Base-by-base conservation (phyloP, 805 yeast genomes). In the Ogataea saltuana region DNA sequence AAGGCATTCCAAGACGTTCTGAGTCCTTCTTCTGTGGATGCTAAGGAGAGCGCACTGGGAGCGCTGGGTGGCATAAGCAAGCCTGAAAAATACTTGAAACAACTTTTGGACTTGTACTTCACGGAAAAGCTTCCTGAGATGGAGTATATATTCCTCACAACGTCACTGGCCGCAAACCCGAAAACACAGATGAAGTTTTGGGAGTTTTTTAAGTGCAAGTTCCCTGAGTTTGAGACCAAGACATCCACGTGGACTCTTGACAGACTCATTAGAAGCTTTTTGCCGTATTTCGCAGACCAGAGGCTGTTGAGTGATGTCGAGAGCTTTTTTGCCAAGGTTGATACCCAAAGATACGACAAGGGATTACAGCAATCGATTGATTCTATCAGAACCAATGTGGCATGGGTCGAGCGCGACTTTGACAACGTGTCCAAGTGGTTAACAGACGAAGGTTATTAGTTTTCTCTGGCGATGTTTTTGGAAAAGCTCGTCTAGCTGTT, bases 361-460 rank as follows among this genome's bases (percentile, higher is more conserved):
- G 75, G 82, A 26, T 64, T 76, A 42, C 65, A 64, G 18, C 85
- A 81, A 60, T 71, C 75, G 15, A 60, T 80, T 57, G 88, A 83
- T 58, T 68, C 70, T 26, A 70, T 83, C 43, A 66, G 69, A 33
- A 70, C 75, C 33, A 69, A 73, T 45, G 65, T 73, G 11, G 60
- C 64, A 20, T 84, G 87, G 87, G 62, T 63, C 29, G 64, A 66
- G 32, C 65, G 78, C 18, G 81, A 76, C 51, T 47, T 52, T 4
- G 58, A 49, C 6, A 67, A 58, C 28, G 76, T 81, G n/a, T 53
- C 55, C 26, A 46, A 47, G 12, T 80, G 81, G 80, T 59, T 78
- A 25, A 30, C 41, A 17, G 46, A 43, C 3, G 58, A 50, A 13
- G 57, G 56, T 1, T 57, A 51, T 22, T 54, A 38, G 25, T 26